phyloP scores from a whole-genome alignment of 177 flowering plant species.

The Vitis hybrid region DNA sequence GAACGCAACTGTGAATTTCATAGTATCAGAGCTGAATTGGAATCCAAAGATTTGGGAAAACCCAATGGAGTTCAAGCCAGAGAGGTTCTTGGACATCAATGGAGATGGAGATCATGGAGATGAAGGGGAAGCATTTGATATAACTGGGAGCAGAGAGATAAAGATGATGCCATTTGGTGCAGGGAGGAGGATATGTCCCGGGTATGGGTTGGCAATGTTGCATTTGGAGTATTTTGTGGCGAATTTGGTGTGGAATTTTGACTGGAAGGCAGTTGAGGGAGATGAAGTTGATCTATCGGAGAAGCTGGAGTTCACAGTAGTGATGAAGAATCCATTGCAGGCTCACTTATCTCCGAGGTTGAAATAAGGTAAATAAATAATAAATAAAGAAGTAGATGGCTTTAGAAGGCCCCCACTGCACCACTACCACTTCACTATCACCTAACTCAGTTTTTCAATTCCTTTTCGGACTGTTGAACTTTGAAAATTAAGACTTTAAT shows the following conservation, averaged over 20 bases:
- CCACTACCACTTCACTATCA: too few relatives aligned
- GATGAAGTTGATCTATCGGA: slow-evolving; percentile 19
- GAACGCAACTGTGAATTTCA: neutral
- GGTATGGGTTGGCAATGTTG: slow-evolving; percentile 7
- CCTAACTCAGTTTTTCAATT: too few relatives aligned
- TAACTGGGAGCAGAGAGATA: slow-evolving; percentile 16
- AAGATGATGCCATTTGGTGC: slow-evolving; percentile 17
- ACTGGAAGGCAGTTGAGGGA: slow-evolving; percentile 18
- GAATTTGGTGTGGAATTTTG: slow-evolving; percentile 15
- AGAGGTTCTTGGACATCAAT: slow-evolving; percentile 5
- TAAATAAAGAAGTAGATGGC: too few relatives aligned
- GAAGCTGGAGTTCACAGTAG: slow-evolving; percentile 10
- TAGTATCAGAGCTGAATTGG: neutral
- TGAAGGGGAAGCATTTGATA: slow-evolving; percentile 2
- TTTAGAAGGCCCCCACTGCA: too few relatives aligned
- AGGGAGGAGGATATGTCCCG: slow-evolving; percentile 11
- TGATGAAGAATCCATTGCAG: slow-evolving; percentile 24
- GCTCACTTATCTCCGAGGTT: slow-evolving; percentile 12
- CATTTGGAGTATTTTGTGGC: slow-evolving; percentile 25
- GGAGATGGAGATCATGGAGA: too few relatives aligned
- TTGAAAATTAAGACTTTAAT: too few relatives aligned
- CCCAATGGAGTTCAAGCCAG: slow-evolving; percentile 11
- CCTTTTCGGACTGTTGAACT: too few relatives aligned
- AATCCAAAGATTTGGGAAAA: slow-evolving; percentile 7
- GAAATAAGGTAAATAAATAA: too few relatives aligned